These are phyloP conservation scores for Penstemon barbatus DNA, from an alignment of 257 asterid species.

Conservation along the genomic window DNA sequence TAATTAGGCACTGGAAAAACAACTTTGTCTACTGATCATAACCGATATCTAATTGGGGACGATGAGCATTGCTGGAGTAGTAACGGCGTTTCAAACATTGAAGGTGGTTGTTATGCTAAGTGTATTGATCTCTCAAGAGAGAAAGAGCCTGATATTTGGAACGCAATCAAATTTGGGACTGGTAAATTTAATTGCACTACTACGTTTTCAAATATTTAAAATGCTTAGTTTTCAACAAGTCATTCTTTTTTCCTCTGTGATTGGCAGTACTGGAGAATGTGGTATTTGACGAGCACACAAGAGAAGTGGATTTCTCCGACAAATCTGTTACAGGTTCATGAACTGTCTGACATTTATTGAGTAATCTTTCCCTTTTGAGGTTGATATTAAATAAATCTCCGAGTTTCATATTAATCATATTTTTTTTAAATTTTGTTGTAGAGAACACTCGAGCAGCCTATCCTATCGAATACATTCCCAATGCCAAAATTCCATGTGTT, in stretches of 20 bases:
- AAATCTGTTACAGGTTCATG: conserved; percentile 87
- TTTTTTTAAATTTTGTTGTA: conserved; percentile 26
- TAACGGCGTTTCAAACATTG: conserved; percentile 86
- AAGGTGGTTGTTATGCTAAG: conserved; percentile 99
- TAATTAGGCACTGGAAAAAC: conserved; percentile 92
- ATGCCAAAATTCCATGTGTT: conserved; percentile 92
- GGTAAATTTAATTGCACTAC: conserved; percentile 39
- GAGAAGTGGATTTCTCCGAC: conserved; percentile 85
- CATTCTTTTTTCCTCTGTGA: background rate
- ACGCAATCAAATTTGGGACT: conserved; percentile 95
- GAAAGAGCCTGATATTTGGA: conserved; percentile 98
- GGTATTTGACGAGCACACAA: conserved; percentile 87
- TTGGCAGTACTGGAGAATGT: conserved; percentile 84
- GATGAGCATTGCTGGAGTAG: conserved; percentile 99
- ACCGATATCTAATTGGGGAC: conserved; percentile 88
- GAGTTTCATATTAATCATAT: background rate
- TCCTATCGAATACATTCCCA: conserved; percentile 95
- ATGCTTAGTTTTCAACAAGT: background rate
- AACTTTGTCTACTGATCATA: conserved; percentile 94
- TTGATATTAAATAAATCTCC: background rate
- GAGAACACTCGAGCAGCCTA: conserved; percentile 98
- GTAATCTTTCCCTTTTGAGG: background rate
- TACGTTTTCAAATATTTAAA: background rate
- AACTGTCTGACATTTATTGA: background rate
- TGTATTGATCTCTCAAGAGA: conserved; percentile 90